phyloP scores from a whole-genome alignment of 2,329 filamentous ascomycete genomes.

The Colletotrichum sidae region DNA sequence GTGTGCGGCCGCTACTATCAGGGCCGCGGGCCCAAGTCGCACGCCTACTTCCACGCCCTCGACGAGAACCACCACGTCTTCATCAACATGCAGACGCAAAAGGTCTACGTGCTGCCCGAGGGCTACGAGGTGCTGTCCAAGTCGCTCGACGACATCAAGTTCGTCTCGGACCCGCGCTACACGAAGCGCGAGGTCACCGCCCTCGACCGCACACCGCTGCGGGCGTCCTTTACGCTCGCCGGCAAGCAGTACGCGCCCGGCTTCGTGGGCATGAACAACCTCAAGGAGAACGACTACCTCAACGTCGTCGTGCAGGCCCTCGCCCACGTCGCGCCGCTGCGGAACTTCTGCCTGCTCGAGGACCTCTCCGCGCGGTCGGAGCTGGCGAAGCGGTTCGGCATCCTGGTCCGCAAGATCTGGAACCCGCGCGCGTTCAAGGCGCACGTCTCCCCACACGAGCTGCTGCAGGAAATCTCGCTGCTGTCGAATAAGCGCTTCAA shows the following conservation, averaged over 20 bases:
- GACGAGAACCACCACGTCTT: conserved; percentile 97
- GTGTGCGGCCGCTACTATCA: conserved; percentile 99
- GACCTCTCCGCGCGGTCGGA: conserved; percentile 79
- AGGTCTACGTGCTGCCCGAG: conserved; percentile 92
- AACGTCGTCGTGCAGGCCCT: conserved; percentile 95
- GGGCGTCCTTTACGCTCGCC: conserved; percentile 78
- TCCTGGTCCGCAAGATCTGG: conserved; percentile 96
- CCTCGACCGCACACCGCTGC: conserved; percentile 73
- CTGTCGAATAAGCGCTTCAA: conserved; percentile 94
- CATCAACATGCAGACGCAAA: conserved; percentile 96
- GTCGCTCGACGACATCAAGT: conserved; percentile 97
- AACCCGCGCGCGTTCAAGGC: conserved; percentile 96
- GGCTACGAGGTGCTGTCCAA: conserved; percentile 97
- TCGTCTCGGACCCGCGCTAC: conserved; percentile 92
- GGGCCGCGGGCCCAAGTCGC: conserved; percentile 90
- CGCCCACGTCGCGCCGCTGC: conserved; percentile 87
- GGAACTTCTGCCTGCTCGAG: conserved; percentile 92
- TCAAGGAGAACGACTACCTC: conserved; percentile 99
- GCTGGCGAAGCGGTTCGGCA: conserved; percentile 87
- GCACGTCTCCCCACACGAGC: conserved; percentile 96
- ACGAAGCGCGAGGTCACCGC: conserved; percentile 82
- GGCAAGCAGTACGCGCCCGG: conserved; percentile 91
- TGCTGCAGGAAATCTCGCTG: conserved; percentile 93
- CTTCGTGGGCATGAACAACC: conserved; percentile 99
- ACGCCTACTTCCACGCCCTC: conserved; percentile 97